Evolutionary conservation across 129 eudicot species (phyloP), one percentile per base, ranked within the genome.

Genomic region (Chrysanthemum seticuspe): DNA sequence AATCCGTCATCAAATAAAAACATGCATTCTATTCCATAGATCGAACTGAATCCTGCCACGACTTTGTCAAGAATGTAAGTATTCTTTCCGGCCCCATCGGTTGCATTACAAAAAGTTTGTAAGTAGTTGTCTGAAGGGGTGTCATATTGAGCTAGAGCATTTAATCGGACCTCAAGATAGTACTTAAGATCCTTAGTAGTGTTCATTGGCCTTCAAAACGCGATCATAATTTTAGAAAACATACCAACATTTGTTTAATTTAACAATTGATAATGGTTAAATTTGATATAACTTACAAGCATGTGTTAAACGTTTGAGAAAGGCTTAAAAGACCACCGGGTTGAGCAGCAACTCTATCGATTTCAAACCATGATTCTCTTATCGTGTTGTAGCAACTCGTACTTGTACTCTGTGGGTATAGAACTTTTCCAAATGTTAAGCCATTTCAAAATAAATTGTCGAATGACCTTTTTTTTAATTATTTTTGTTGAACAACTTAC

Each of bases 361-460:
- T 84, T 63, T 80, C 85, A 18, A 31, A 62, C 88, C 88, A 84
- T 18, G 88, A 84, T 6, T 80, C 78, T 64, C 70, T 67, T 54
- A 84, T 73, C 44, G 85, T 77, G 25, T 69, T 67, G 64, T 84
- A 80, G 74, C 88, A 84, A 64, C 44, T 73, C 50, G 56, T 64
- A 27, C 83, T 80, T 48, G 71, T 72, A 59, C 77, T 83, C 88
- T 80, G 83, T 65, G 34, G 4, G 18, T 53, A 12, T 11, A 14
- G 6, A 52, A 52, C 15, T 10, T 50, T 50, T 50, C n/a, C 55
- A 50, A 13, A 12, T 50, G 13, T 50, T 50, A 4, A 34, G 40
- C 5, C 0, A 34, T 23, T 23, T 23, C 25, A 23, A 23, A 23
- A 23, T 23, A 23, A 23, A 23, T 23, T 23, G 25, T 23, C 25